Evolutionary conservation across 257 asterid species (phyloP).

Genomic region (Craterostigma plantagineum): DNA sequence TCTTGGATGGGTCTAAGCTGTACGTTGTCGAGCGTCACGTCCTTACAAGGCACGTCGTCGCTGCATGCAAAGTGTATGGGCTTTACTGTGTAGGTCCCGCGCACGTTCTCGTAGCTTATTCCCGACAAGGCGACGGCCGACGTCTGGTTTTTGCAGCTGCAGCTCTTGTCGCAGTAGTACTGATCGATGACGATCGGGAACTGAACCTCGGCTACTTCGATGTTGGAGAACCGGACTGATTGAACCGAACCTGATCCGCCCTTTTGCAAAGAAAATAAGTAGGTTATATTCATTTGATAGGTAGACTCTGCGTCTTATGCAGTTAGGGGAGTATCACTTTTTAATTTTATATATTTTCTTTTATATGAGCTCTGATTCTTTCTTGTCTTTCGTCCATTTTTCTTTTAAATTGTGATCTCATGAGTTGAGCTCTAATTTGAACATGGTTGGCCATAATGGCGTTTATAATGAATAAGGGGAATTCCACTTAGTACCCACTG

Average conservation of each 20-base stretch:
- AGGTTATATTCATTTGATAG: neutral
- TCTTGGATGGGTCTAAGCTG: slow-evolving; percentile 50
- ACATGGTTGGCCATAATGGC: too few relatives aligned
- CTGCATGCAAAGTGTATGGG: slow-evolving; percentile 89
- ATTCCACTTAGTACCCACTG: too few relatives aligned
- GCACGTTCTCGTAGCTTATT: slow-evolving; percentile 47
- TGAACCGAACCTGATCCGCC: slow-evolving; percentile 87
- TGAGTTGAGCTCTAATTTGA: too few relatives aligned
- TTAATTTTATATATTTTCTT: too few relatives aligned
- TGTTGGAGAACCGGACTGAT: slow-evolving; percentile 52
- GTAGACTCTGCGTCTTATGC: neutral
- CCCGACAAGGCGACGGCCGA: slow-evolving; percentile 75
- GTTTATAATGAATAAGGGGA: too few relatives aligned
- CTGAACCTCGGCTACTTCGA: slow-evolving; percentile 65
- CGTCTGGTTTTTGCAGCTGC: slow-evolving; percentile 70
- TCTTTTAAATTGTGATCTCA: too few relatives aligned
- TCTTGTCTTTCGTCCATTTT: too few relatives aligned
- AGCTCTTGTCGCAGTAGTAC: slow-evolving; percentile 58
- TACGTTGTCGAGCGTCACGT: slow-evolving; percentile 44
- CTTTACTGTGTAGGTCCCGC: slow-evolving; percentile 80
- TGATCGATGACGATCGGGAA: slow-evolving; percentile 84
- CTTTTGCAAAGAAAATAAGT: slow-evolving; percentile 13
- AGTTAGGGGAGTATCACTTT: neutral
- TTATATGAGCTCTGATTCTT: too few relatives aligned
- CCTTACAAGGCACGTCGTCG: slow-evolving; percentile 62